Conservation (phyloP, 208 protist genomes). For the Leishmania tropica region DNA sequence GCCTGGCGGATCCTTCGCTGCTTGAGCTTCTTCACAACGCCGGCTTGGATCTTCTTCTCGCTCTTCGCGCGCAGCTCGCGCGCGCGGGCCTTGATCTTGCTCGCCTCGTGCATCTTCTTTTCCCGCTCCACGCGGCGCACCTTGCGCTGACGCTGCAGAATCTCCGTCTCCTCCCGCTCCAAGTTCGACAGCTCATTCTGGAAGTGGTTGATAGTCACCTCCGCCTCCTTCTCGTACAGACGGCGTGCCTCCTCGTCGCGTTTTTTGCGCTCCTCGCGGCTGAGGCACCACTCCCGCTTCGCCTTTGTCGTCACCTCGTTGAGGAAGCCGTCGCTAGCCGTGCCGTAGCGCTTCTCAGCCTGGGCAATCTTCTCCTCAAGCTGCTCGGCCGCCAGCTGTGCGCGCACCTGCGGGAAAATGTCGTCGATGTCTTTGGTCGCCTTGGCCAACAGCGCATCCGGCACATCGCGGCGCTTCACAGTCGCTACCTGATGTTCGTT, state of each 20-base stretch:
- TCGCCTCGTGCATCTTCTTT: slow-evolving; percentile 51
- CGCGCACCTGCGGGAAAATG: slow-evolving; percentile 60
- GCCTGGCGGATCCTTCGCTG: slow-evolving; percentile 81
- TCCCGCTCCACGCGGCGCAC: slow-evolving; percentile 54
- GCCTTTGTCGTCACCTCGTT: slow-evolving; percentile 42
- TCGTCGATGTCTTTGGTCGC: slow-evolving; percentile 43
- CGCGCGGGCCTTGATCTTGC: slow-evolving; percentile 53
- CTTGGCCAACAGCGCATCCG: slow-evolving; percentile 49
- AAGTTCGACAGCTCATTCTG: slow-evolving; percentile 80
- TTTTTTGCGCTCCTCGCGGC: slow-evolving; percentile 62
- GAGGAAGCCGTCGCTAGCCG: slow-evolving; percentile 29
- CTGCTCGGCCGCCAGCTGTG: slow-evolving; percentile 70
- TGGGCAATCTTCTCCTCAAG: slow-evolving; percentile 71
- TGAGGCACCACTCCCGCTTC: slow-evolving; percentile 79
- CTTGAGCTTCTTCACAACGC: slow-evolving; percentile 88
- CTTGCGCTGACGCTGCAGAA: slow-evolving; percentile 60
- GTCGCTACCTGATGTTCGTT: slow-evolving; percentile 77
- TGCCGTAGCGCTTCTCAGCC: slow-evolving; percentile 79
- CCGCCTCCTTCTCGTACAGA: slow-evolving; percentile 86
- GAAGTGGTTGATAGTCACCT: slow-evolving; percentile 84
- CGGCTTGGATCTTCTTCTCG: slow-evolving; percentile 80
- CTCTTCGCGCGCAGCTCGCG: slow-evolving; percentile 72
- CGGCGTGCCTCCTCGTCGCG: slow-evolving; percentile 68
- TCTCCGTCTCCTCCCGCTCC: slow-evolving; percentile 61
- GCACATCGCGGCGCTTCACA: slow-evolving; percentile 81